Evolutionary conservation across 208 protist species (phyloP).

Genomic region (Acanthamoeba castellanii): DNA sequence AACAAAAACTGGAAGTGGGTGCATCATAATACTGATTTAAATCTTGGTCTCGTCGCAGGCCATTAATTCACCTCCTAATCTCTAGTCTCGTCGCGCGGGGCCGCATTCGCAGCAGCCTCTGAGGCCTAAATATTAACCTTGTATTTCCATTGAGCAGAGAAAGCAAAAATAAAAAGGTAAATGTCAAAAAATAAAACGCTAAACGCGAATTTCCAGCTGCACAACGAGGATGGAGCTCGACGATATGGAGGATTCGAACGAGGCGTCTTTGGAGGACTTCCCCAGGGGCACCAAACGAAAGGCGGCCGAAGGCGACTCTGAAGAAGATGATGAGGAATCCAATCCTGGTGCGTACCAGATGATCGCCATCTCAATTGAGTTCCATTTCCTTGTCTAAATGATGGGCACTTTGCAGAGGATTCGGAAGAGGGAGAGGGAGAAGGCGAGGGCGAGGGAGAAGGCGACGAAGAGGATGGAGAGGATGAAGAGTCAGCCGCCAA

Average conservation of each 20-base stretch:
- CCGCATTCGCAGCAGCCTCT: no score
- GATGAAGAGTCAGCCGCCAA: slow-evolving; percentile 23
- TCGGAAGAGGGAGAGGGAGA: slow-evolving; percentile 69
- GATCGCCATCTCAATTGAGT: neutral
- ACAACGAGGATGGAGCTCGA: slow-evolving; percentile 37
- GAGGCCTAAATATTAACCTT: no score
- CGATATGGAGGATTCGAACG: slow-evolving; percentile 51
- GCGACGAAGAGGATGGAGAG: slow-evolving; percentile 31
- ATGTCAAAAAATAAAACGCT: no score
- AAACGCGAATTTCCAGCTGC: no score
- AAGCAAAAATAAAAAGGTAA: no score
- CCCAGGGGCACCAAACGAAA: slow-evolving; percentile 38
- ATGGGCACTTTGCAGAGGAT: neutral
- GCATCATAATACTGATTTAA: no score
- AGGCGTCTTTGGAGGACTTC: neutral
- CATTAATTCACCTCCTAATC: no score
- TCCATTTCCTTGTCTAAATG: neutral
- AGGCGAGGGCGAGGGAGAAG: slow-evolving; percentile 51
- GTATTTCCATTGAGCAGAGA: no score
- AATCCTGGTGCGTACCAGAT: neutral
- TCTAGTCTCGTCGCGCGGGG: no score
- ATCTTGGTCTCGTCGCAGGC: no score
- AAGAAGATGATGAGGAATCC: slow-evolving; percentile 73
- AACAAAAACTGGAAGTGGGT: no score
- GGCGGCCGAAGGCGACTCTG: slow-evolving; percentile 58